Conservation (phyloP, 2,329 filamentous ascomycete species). For the Pseudogymnoascus sp. region DNA sequence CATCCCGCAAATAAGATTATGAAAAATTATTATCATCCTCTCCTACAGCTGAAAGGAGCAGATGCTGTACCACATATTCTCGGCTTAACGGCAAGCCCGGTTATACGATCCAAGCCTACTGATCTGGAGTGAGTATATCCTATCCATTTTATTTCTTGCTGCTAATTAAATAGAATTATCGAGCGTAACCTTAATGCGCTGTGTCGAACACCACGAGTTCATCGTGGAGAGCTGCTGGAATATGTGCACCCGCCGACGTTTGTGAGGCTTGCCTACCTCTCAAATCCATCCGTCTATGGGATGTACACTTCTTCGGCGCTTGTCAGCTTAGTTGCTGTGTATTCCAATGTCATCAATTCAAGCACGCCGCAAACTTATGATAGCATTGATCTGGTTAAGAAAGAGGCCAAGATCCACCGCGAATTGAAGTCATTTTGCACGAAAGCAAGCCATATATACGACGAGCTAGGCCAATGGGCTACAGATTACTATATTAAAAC, state of each 20-base stretch:
- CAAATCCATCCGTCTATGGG: slow-evolving; percentile 13
- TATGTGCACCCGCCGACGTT: slow-evolving; percentile 3
- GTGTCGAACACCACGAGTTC: slow-evolving; percentile 46
- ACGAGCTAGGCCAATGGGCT: slow-evolving; percentile 60
- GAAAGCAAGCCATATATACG: slow-evolving; percentile 42
- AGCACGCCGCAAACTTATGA: slow-evolving; percentile 55
- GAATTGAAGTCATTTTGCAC: slow-evolving; percentile 44
- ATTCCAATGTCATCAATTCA: slow-evolving; percentile 34
- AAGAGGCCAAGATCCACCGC: slow-evolving; percentile 35
- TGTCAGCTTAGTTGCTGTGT: slow-evolving; percentile 36
- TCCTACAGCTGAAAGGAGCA: slow-evolving; percentile 13
- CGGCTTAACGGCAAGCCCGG: slow-evolving; percentile 26
- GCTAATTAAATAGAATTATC: slow-evolving; percentile 25
- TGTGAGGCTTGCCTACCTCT: slow-evolving; percentile 19
- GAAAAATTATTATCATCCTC: slow-evolving; percentile 24
- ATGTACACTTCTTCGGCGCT: neutral
- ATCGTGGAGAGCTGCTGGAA: slow-evolving; percentile 43
- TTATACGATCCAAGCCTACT: slow-evolving; percentile 23
- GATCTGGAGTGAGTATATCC: slow-evolving; percentile 20
- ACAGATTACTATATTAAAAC: slow-evolving; percentile 54
- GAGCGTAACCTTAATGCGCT: slow-evolving; percentile 51
- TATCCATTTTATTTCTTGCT: neutral
- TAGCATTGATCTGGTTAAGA: slow-evolving; percentile 38
- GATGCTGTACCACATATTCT: slow-evolving; percentile 23
- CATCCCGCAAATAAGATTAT: slow-evolving; percentile 26